Evolutionary conservation across 345 rosid genomes (phyloP).

Genomic region (Populus pruinosa): DNA sequence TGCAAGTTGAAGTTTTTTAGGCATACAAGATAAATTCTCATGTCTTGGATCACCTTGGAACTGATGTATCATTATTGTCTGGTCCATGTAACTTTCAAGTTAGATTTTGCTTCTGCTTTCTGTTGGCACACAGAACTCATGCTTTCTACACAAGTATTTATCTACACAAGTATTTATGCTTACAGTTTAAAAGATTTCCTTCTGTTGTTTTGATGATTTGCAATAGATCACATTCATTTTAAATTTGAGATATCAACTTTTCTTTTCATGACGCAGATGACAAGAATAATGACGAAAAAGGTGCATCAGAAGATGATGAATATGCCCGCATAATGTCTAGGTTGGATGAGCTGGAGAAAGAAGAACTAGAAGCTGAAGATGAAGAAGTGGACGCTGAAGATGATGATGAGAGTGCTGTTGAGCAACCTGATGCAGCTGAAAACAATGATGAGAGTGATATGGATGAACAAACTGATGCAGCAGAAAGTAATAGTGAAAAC

Average conservation of each 20-base stretch:
- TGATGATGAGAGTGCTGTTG: background rate
- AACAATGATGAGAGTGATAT: slow-evolving; percentile 14
- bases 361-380: slow-evolving; percentile 65
- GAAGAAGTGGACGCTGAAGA: slow-evolving; percentile 23
- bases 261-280: slow-evolving; percentile 31
- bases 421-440: background rate
- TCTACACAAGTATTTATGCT: too few relatives aligned
- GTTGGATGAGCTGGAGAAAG: slow-evolving; percentile 88
- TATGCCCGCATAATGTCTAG: slow-evolving; percentile 66
- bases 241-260: slow-evolving; percentile 2
- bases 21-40: too few relatives aligned
- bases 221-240: background rate
- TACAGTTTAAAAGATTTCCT: too few relatives aligned
- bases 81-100: too few relatives aligned
- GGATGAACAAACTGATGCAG: background rate
- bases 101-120: too few relatives aligned
- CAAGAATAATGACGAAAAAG: slow-evolving; percentile 32
- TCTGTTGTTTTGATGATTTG: too few relatives aligned
- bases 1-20: too few relatives aligned
- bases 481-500: background rate
- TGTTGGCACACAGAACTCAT: too few relatives aligned
- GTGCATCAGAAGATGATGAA: slow-evolving; percentile 53
- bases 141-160: too few relatives aligned
- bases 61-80: too few relatives aligned
- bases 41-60: too few relatives aligned